phyloP scores from a whole-genome alignment of 345 rosid species.

The Pugionium cornutum region DNA sequence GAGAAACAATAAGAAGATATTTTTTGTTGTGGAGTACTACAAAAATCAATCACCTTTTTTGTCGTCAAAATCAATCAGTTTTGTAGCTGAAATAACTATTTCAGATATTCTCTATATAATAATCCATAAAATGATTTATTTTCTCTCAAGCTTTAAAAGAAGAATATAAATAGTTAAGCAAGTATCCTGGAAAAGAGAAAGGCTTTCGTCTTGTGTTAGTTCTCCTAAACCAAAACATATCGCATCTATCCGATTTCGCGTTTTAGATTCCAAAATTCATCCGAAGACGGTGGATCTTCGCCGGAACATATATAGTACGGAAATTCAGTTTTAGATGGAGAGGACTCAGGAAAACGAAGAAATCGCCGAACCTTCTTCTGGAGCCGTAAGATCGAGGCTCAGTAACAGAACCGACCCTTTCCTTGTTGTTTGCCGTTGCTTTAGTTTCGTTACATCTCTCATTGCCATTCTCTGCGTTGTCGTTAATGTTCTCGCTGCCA shows the following conservation, averaged over 20 bases:
- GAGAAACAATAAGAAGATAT: no score
- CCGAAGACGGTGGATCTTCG: slow-evolving; percentile 17
- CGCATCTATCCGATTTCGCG: neutral
- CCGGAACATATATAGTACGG: slow-evolving; percentile 4
- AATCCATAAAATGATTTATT: no score
- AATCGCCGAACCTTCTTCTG: slow-evolving; percentile 10
- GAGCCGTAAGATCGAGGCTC: slow-evolving; percentile 31
- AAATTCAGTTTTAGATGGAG: slow-evolving; percentile 32
- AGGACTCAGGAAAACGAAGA: slow-evolving; percentile 33
- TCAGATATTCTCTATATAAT: no score
- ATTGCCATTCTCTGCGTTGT: slow-evolving; percentile 73
- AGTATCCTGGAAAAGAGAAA: no score
- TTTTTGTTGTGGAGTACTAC: no score
- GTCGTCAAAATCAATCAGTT: no score
- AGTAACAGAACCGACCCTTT: slow-evolving; percentile 58
- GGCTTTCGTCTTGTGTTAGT: no score
- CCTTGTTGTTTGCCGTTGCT: slow-evolving; percentile 72
- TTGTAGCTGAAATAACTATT: no score
- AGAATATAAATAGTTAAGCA: no score
- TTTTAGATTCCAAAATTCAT: neutral
- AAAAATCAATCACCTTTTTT: no score
- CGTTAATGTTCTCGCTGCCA: slow-evolving; percentile 84
- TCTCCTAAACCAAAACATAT: neutral
- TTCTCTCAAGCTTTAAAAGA: no score
- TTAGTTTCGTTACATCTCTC: slow-evolving; percentile 64